Evolutionary conservation across 345 rosid genomes (phyloP).

Genomic region (Abelmoschus esculentus): DNA sequence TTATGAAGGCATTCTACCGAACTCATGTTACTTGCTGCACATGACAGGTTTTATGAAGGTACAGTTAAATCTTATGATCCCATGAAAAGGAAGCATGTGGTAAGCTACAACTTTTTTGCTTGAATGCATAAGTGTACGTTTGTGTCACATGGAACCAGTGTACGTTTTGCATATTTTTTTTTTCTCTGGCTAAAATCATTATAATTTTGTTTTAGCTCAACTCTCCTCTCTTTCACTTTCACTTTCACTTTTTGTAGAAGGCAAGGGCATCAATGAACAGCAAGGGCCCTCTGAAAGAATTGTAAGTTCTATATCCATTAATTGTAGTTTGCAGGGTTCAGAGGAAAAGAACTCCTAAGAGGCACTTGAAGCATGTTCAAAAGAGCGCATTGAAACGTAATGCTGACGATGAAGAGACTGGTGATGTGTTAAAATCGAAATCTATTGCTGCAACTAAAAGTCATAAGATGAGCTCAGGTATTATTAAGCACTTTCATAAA

Average conservation of each 20-base stretch:
- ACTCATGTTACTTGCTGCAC: slow-evolving; percentile 16
- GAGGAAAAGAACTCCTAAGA: slow-evolving; percentile 84
- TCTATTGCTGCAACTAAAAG: slow-evolving; percentile 19
- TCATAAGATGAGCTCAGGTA: slow-evolving; percentile 32
- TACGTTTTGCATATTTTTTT: background rate
- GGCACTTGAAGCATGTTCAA: slow-evolving; percentile 28
- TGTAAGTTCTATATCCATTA: slow-evolving; percentile 33
- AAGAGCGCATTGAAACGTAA: slow-evolving; percentile 9
- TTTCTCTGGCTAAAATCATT: slow-evolving; percentile 9
- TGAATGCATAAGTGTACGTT: slow-evolving; percentile 6
- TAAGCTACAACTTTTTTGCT: slow-evolving; percentile 27
- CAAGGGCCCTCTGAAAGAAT: slow-evolving; percentile 33
- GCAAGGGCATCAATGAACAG: slow-evolving; percentile 24
- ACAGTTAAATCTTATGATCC: slow-evolving; percentile 86
- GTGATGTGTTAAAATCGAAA: slow-evolving; percentile 40
- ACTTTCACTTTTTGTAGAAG: slow-evolving; percentile 48
- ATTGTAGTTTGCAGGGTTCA: slow-evolving; percentile 40
- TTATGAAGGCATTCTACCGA: slow-evolving; percentile 3
- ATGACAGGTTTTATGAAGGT: slow-evolving; percentile 84
- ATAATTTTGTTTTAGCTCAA: slow-evolving; percentile 1
- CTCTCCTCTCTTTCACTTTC: slow-evolving; percentile 16
- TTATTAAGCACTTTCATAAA: slow-evolving; percentile 5
- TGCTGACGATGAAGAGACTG: slow-evolving; percentile 32
- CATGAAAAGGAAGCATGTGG: slow-evolving; percentile 75
- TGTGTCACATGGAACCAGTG: slow-evolving; percentile 8